These are phyloP conservation scores for Cucurbita argyrosperma DNA, from an alignment of 306 rosid genomes.

Conservation along the genomic window DNA sequence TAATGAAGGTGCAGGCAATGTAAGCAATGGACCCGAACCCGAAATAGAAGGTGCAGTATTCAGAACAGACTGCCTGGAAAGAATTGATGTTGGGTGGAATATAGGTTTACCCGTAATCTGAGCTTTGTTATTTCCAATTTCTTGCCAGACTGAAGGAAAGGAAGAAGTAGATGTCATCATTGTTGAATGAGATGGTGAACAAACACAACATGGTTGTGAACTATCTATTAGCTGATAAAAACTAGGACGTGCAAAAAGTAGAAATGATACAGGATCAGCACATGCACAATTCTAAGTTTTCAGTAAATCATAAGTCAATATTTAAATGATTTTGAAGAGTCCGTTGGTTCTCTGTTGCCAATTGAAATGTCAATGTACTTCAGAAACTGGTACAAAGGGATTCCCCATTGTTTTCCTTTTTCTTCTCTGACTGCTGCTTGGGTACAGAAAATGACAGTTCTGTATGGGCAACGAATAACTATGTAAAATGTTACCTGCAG, in stretches of 20 bases:
- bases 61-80: conserved; percentile 22
- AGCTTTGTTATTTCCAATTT: conserved; percentile 15
- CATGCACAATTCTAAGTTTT: conserved; percentile 16
- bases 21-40: conserved; percentile 29
- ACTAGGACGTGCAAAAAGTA: conserved; percentile 20
- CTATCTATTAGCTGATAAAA: conserved; percentile 8
- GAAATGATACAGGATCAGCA: conserved; percentile 6
- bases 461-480: conserved; percentile 20
- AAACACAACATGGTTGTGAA: conserved; percentile 20
- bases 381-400: conserved; percentile 17
- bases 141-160: conserved; percentile 20
- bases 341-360: conserved; percentile 19
- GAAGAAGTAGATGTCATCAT: conserved; percentile 13
- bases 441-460: conserved; percentile 24
- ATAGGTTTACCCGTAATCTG: conserved; percentile 18
- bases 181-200: conserved; percentile 23
- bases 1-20: conserved; percentile 24
- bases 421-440: conserved; percentile 21
- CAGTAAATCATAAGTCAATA: conserved; percentile 14
- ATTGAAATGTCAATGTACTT: conserved; percentile 14
- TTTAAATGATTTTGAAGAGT: conserved; percentile 27
- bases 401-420: conserved; percentile 7
- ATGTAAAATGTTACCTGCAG: conserved; percentile 11
- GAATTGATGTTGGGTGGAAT: conserved; percentile 19
- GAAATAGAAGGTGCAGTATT: conserved; percentile 22